Evolutionary conservation across 2,329 filamentous ascomycete species (phyloP).

Genomic region (Colletotrichum higginsianum): DNA sequence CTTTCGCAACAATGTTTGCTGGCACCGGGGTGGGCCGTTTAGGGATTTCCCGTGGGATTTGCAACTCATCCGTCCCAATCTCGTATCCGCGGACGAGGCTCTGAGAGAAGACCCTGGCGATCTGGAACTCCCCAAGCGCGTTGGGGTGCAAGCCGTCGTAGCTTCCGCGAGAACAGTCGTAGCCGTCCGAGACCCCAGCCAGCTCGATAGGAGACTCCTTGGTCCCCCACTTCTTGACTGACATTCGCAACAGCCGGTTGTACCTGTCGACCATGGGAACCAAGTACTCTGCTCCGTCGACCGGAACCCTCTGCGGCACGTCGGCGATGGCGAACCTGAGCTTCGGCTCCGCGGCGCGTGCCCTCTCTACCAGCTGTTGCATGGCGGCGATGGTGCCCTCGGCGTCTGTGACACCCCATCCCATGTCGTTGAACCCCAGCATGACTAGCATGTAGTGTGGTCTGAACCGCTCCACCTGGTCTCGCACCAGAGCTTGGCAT

Average conservation of each 20-base stretch:
- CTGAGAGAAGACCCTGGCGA: conserved; percentile 57
- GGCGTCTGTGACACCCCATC: conserved; percentile 47
- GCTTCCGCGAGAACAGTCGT: conserved; percentile 49
- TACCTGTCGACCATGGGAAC: conserved; percentile 46
- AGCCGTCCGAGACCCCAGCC: conserved; percentile 52
- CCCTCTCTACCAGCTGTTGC: conserved; percentile 49
- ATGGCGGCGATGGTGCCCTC: conserved; percentile 45
- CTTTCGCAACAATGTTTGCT: conserved; percentile 30
- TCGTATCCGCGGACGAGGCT: conserved; percentile 48
- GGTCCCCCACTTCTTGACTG: conserved; percentile 47
- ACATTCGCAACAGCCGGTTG: conserved; percentile 46
- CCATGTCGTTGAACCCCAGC: conserved; percentile 55
- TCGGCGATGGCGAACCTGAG: conserved; percentile 50
- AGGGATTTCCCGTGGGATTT: conserved; percentile 46
- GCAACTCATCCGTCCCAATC: conserved; percentile 45
- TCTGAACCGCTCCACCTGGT: conserved; percentile 47
- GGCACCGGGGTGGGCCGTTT: conserved; percentile 42
- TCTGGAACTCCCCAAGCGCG: conserved; percentile 57
- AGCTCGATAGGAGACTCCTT: conserved; percentile 49
- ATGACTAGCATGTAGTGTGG: conserved; percentile 54
- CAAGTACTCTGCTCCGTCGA: conserved; percentile 47
- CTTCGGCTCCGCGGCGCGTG: conserved; percentile 48
- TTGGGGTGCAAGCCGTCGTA: conserved; percentile 61
- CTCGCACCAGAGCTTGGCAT: conserved; percentile 47
- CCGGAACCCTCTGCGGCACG: conserved; percentile 47